Evolutionary conservation across 1,284 basidiomycete species (phyloP).

Genomic region (Cystobasidium pallidum): DNA sequence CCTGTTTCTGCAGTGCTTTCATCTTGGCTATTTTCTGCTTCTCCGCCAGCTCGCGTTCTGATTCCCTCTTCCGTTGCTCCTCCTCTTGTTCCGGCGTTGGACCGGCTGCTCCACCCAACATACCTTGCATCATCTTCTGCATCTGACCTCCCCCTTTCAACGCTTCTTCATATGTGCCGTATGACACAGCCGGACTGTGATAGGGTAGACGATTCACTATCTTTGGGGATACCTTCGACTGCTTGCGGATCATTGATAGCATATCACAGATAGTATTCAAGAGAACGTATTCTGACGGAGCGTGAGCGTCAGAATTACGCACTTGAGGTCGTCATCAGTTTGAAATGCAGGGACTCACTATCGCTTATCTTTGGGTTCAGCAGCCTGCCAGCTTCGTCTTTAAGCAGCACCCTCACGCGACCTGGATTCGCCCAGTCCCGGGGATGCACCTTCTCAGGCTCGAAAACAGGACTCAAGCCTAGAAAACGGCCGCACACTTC

Average conservation of each 20-base stretch:
- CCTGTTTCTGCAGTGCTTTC: conserved; percentile 42
- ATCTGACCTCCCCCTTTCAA: conserved; percentile 42
- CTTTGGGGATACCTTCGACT: conserved; percentile 9
- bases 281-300: conserved; percentile 29
- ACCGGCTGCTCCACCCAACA: conserved; percentile 32
- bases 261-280: conserved; percentile 34
- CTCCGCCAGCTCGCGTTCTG: conserved; percentile 37
- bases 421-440: conserved; percentile 96
- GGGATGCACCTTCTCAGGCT: conserved; percentile 78
- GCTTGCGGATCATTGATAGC: conserved; percentile 20
- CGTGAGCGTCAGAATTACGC: neutral
- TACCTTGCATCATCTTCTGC: conserved; percentile 43
- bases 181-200: conserved; percentile 40
- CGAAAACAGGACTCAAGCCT: conserved; percentile 69
- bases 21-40: conserved; percentile 43
- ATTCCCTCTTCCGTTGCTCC: conserved; percentile 28
- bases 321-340: neutral
- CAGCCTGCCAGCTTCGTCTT: conserved; percentile 66
- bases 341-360: conserved; percentile 63
- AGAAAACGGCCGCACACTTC: conserved; percentile 72
- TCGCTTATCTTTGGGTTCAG: conserved; percentile 75
- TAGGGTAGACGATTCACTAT: conserved; percentile 29
- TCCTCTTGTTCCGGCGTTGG: conserved; percentile 30
- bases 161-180: conserved; percentile 38
- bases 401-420: conserved; percentile 88